These are phyloP conservation scores for Lecanicillium sp. DNA, from an alignment of 2,329 filamentous ascomycete genomes.

Conservation along the genomic window DNA sequence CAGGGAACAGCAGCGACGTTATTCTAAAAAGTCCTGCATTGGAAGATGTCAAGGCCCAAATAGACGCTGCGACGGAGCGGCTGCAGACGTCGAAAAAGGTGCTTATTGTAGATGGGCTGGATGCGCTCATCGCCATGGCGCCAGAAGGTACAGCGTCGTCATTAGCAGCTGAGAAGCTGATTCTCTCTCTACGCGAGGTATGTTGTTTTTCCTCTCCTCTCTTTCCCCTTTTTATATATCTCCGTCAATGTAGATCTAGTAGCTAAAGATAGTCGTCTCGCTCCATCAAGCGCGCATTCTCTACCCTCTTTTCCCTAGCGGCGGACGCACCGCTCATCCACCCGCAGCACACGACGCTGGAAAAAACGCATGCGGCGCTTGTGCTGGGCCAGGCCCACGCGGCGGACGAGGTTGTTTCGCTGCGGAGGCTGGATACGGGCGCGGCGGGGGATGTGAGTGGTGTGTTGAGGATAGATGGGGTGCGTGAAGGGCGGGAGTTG, in stretches of 20 bases:
- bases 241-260: not conserved
- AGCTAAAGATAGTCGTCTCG: too few relatives aligned
- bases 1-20: slow-evolving; percentile 10
- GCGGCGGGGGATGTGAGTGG: slow-evolving; percentile 88
- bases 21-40: slow-evolving; percentile 23
- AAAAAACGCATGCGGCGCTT: slow-evolving; percentile 64
- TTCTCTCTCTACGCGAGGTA: slow-evolving; percentile 57
- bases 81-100: slow-evolving; percentile 31
- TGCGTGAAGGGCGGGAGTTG: slow-evolving; percentile 59
- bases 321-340: slow-evolving; percentile 66
- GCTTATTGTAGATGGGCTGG: slow-evolving; percentile 59
- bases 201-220: slow-evolving; percentile 17
- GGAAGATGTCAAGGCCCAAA: slow-evolving; percentile 26
- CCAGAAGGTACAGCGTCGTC: slow-evolving; percentile 24
- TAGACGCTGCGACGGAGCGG: slow-evolving; percentile 31
- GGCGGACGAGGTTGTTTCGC: slow-evolving; percentile 61
- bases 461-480: slow-evolving; percentile 66
- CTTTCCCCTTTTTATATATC: not conserved
- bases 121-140: slow-evolving; percentile 54
- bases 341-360: slow-evolving; percentile 52
- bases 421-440: slow-evolving; percentile 75
- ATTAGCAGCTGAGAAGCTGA: slow-evolving; percentile 42
- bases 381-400: slow-evolving; percentile 65
- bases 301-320: slow-evolving; percentile 58
- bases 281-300: slow-evolving; percentile 58